phyloP scores from a whole-genome alignment of 2,329 filamentous ascomycete genomes.

The Monosporascus sp. region DNA sequence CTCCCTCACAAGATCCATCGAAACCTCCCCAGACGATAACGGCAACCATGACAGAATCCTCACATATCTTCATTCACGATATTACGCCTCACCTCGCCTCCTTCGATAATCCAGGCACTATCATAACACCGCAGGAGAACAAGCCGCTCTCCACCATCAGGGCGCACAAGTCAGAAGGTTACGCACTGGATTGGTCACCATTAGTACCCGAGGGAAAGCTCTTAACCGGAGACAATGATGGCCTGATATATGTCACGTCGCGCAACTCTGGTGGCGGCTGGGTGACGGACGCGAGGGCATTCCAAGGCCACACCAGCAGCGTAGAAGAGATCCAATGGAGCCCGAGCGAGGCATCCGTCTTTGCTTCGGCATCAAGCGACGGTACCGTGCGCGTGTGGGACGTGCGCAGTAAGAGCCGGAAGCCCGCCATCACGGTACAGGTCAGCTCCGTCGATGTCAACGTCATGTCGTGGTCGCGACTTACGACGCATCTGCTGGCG shows the following conservation, averaged over 20 bases:
- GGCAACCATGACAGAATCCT: conserved; percentile 87
- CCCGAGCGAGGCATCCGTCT: conserved; percentile 86
- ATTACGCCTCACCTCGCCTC: conserved; percentile 83
- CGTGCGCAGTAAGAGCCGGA: conserved; percentile 81
- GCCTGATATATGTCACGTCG: conserved; percentile 83
- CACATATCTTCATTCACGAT: conserved; percentile 88
- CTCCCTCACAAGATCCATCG: conserved; percentile 64
- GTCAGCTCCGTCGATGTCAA: conserved; percentile 87
- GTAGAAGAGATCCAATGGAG: conserved; percentile 98
- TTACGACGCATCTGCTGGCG: conserved; percentile 84
- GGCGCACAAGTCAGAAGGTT: conserved; percentile 90
- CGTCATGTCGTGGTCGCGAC: conserved; percentile 89
- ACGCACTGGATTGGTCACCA: conserved; percentile 95
- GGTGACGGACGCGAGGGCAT: conserved; percentile 78
- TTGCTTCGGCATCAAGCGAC: conserved; percentile 89
- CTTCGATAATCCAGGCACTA: conserved; percentile 83
- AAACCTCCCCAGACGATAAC: conserved; percentile 76
- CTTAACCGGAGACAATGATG: conserved; percentile 85
- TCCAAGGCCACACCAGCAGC: conserved; percentile 76
- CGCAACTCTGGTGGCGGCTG: conserved; percentile 84
- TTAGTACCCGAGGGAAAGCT: conserved; percentile 76
- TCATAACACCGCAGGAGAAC: conserved; percentile 76
- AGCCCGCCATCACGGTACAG: conserved; percentile 81
- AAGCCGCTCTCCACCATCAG: conserved; percentile 84
- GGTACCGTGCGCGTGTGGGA: conserved; percentile 97